phyloP scores from a whole-genome alignment of 2,329 filamentous ascomycete genomes.

The Niveomyces coronatus region DNA sequence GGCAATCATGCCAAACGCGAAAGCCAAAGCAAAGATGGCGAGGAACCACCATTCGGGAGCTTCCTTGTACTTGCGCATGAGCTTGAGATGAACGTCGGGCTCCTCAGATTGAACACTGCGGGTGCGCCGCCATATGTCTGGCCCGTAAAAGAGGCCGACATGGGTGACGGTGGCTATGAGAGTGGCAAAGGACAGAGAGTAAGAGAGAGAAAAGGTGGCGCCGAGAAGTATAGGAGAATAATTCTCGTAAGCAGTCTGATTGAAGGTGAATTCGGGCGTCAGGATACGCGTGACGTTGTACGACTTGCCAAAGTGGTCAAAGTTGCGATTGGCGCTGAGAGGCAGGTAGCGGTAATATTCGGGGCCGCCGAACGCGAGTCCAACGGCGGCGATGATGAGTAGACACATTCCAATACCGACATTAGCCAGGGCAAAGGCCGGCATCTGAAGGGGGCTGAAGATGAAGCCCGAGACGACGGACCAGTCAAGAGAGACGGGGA shows the following conservation, averaged over 20 bases:
- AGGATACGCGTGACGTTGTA: constrained; percentile 50
- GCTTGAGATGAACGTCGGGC: constrained; percentile 39
- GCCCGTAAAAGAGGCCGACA: constrained; percentile 40
- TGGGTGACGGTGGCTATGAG: constrained; percentile 44
- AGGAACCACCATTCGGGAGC: constrained; percentile 44
- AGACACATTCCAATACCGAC: constrained; percentile 43
- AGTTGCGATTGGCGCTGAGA: constrained; percentile 41
- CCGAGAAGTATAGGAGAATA: constrained; percentile 48
- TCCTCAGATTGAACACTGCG: constrained; percentile 27
- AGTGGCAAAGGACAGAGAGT: constrained; percentile 47
- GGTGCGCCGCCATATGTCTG: constrained; percentile 31
- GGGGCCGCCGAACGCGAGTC: constrained; percentile 39
- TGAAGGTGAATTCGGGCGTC: constrained; percentile 38
- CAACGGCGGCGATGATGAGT: constrained; percentile 39
- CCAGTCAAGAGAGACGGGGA: constrained; percentile 61
- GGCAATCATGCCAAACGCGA: constrained; percentile 35
- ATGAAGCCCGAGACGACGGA: constrained; percentile 47
- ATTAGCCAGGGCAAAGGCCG: constrained; percentile 51
- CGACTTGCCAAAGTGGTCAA: constrained; percentile 46
- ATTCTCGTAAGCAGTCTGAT: constrained; percentile 42
- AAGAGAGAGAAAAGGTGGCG: constrained; percentile 44
- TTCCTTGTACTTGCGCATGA: constrained; percentile 25
- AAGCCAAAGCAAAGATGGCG: constrained; percentile 33
- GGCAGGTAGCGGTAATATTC: constrained; percentile 47
- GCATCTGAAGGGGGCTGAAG: constrained; percentile 46